These are phyloP conservation scores for Avicennia marina DNA, from an alignment of 257 asterid genomes.

Conservation along the genomic window DNA sequence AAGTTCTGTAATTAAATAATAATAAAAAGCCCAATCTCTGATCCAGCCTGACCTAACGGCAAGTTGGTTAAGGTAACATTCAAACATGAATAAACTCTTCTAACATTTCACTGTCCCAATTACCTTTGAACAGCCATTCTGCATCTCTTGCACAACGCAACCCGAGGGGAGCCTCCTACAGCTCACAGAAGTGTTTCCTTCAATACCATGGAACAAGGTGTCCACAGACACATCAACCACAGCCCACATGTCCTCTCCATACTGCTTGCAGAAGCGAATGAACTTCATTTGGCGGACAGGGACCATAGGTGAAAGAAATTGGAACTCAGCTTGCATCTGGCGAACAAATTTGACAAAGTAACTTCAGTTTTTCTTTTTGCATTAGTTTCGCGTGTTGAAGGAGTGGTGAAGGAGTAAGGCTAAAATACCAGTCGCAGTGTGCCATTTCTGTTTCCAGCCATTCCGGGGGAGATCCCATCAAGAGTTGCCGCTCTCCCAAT, in stretches of 20 bases:
- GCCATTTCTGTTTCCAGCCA: conserved; percentile 32
- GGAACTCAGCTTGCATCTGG: conserved; percentile 86
- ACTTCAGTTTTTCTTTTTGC: no score
- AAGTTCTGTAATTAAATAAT: neutral
- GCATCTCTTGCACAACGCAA: conserved; percentile 63
- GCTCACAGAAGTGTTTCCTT: conserved; percentile 15
- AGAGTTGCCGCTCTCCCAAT: conserved; percentile 38
- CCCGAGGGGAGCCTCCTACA: conserved; percentile 94
- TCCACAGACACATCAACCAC: conserved; percentile 85
- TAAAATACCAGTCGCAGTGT: conserved; percentile 52
- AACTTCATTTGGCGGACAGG: conserved; percentile 55
- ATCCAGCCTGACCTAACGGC: no score
- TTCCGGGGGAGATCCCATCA: conserved; percentile 36
- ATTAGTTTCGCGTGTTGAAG: no score
- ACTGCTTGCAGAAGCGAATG: conserved; percentile 84
- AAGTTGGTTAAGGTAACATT: neutral
- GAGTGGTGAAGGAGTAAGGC: neutral
- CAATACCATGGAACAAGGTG: conserved; percentile 29
- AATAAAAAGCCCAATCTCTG: neutral
- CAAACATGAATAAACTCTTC: neutral
- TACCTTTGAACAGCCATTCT: conserved; percentile 76
- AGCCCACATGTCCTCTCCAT: conserved; percentile 65
- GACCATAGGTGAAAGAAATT: conserved; percentile 62
- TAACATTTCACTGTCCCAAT: neutral
- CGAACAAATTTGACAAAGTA: conserved; percentile 1